Evolutionary conservation across 345 rosid species (phyloP), one percentile per base, ranked within the genome.

Genomic region (Moricandia moricandioides): DNA sequence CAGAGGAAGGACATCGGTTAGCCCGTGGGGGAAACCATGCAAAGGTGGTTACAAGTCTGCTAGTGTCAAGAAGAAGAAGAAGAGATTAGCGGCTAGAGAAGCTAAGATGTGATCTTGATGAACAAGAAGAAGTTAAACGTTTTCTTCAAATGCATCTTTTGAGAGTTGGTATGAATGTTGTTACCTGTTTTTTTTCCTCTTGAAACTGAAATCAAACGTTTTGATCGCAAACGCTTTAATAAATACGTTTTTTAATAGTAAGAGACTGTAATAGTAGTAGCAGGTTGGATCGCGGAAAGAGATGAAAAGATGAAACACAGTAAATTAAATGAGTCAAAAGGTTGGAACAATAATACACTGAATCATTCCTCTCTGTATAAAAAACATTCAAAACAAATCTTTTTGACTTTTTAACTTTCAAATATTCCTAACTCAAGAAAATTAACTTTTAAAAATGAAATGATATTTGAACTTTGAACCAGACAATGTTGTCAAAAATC

Each of bases 11-110:
- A 82, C 84, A 31, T 93, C 98, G 0, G 84, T 67, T 24, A 88
- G 89, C 0, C 97, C 98, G 0, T 93, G 97, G 97, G 98, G 98
- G 29, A 93, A 93, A 82, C 98, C 98, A 3, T 80, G 87, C 47
- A 93, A 93, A 77, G 82, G 86, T 3, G 94, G 98, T 43, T 90
- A 90, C 74, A 88, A 88, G 71, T 82, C 90, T 0, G 90, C 88
- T 72, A 78, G 84, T 31, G 83, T 71, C 43, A 89, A 86, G 86
- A 79, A 83, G 63, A 81, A 78, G 81, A 87, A 82, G 79, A 83
- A 86, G 78, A 72, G 81, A 37, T 62, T 78, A 59, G 81, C 81
- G 1, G 81, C 62, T 13, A 55, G 49, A 66, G 81, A 71, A 56
- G 73, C 77, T 2, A 78, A 52, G 37, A 78, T 71, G 73, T 71